Base-by-base conservation (phyloP, 2,329 filamentous ascomycete genomes). In the Fusarium sp. region DNA sequence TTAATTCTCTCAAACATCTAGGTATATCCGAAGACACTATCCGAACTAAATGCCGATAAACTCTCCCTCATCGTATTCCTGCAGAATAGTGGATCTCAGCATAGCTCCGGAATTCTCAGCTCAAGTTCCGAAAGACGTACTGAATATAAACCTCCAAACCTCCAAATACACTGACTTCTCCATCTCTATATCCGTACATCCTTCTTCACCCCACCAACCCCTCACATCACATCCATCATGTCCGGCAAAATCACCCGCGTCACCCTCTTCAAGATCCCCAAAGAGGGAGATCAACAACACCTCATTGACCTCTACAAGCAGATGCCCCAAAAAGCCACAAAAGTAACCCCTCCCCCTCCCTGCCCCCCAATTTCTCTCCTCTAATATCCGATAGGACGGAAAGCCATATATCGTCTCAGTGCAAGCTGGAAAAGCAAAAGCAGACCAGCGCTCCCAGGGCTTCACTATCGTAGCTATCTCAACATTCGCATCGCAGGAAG, bases 361-460 rank as follows among this genome's bases (percentile, higher is more conserved):
- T n/a, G 7, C 6, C 7, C 9, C 2, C 4, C 6, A 18, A 16
- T 44, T 1, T 4, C 4, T 8, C 1, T 0, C 5, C 3, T 14
- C 14, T 45, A 36, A 24, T 7, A 26, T 4, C 10, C 9, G 1
- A 5, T 7, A 91, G 90, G 85, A 91, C 63, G 89, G 88, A 48
- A 87, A 90, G 69, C 87, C 87, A 2, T 92, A 92, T 75, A 90
- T 92, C 53, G 72, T 86, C 41, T 82, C 84, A 7, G 84, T 87
- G 0, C 60, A 82, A 81, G 89, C 86, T 2, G 86, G 85, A 7
- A 78, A 81, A 9, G 84, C 88, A 1, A 81, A 87, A 62, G 79
- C 85, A 6, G 89, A 91, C 68, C 83, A 86, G 8, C 86, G 90
- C 8, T 86, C 83, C 64, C 86, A 90, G 72, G 90, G 90, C 8